A percentile compares a stretch with the other conserved stretches of the same genome.
phyloP scores from a whole-genome alignment of 2,329 filamentous ascomycete genomes.

The Dactylellina leptospora region DNA sequence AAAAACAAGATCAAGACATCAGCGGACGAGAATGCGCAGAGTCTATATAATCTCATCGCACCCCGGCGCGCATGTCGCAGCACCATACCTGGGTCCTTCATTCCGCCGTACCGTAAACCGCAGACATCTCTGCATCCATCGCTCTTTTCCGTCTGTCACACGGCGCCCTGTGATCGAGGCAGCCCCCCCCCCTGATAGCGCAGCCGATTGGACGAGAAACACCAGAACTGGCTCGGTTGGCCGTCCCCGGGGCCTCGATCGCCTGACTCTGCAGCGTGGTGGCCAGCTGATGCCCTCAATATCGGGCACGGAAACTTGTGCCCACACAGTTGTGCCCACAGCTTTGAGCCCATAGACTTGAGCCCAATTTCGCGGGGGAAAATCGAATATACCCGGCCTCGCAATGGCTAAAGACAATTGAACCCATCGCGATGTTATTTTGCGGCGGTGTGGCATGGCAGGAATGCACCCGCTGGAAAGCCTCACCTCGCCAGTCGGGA shows the following conservation, averaged over 20 bases:
- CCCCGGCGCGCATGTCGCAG: too few relatives aligned
- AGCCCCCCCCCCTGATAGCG: slow-evolving; percentile 45
- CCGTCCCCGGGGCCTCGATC: slow-evolving; percentile 14
- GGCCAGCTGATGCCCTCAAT: not conserved
- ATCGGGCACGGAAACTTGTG: not conserved
- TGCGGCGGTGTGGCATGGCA: too few relatives aligned
- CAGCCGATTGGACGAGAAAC: slow-evolving; percentile 1
- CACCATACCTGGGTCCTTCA: too few relatives aligned
- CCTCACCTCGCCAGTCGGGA: slow-evolving; percentile 3
- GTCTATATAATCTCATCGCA: not conserved
- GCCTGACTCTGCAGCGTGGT: slow-evolving; percentile 36
- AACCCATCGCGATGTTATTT: too few relatives aligned
- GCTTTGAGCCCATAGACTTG: not conserved
- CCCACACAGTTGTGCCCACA: not conserved
- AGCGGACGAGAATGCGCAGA: not conserved
- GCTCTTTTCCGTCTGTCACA: too few relatives aligned
- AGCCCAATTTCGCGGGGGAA: not conserved
- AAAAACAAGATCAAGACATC: not conserved
- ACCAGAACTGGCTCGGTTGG: slow-evolving; percentile 14
- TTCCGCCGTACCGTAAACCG: too few relatives aligned
- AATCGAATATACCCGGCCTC: too few relatives aligned
- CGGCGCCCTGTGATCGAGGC: slow-evolving; percentile 42
- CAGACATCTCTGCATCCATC: too few relatives aligned
- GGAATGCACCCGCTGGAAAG: too few relatives aligned
- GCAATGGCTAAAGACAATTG: not conserved